These are phyloP conservation scores for Saccharata proteae DNA, from an alignment of 2,329 filamentous ascomycete genomes.

Conservation along the genomic window DNA sequence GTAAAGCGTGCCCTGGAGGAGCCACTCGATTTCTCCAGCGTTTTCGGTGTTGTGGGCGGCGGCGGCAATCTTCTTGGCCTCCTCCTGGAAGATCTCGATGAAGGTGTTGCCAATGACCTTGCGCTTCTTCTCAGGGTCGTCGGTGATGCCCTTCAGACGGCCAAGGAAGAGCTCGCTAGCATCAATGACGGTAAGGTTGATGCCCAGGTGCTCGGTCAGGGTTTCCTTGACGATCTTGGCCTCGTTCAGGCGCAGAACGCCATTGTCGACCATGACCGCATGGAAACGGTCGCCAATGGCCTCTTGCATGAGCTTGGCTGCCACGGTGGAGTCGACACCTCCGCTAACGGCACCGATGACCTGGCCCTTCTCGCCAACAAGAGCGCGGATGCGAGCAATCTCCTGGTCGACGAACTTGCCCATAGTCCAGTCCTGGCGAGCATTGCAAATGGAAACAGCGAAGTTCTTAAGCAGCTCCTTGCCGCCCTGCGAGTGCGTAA, in stretches of 20 bases:
- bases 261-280: constrained; percentile 76
- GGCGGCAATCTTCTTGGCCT: constrained; percentile 63
- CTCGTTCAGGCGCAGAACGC: constrained; percentile 76
- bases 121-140: constrained; percentile 71
- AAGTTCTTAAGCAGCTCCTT: constrained; percentile 70
- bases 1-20: constrained; percentile 79
- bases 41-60: constrained; percentile 53
- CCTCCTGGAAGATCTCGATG: constrained; percentile 72
- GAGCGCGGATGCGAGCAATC: constrained; percentile 63
- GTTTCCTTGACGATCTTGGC: constrained; percentile 70
- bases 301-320: constrained; percentile 71
- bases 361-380: constrained; percentile 72
- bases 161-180: constrained; percentile 65
- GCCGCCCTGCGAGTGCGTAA: constrained; percentile 61
- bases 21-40: constrained; percentile 70
- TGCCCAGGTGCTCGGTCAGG: constrained; percentile 65
- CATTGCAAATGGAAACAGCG: constrained; percentile 67
- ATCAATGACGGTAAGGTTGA: constrained; percentile 83
- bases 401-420: constrained; percentile 69
- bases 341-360: constrained; percentile 72
- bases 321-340: constrained; percentile 84
- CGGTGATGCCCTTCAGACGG: constrained; percentile 60
- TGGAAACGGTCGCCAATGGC: constrained; percentile 80
- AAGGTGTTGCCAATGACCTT: constrained; percentile 81
- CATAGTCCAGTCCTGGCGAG: constrained; percentile 74